Evolutionary conservation across 2,329 filamentous ascomycete species (phyloP), one percentile per base, ranked within the genome.

Genomic region (Diaporthe velutina): DNA sequence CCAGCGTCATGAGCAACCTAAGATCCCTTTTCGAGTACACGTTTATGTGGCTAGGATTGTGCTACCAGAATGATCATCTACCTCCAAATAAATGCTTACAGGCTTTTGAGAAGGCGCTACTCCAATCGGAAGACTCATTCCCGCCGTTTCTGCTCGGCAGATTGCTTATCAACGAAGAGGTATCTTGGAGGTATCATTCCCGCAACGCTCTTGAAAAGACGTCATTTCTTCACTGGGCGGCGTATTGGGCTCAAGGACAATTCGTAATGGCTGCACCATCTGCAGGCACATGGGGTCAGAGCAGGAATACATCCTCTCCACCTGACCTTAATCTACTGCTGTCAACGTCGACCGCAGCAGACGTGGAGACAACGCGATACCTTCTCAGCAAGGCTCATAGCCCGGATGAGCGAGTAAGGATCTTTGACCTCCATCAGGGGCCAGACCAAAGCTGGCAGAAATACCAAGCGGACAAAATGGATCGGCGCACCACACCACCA

Each of bases 191-290:
- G 8, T 70, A 70, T 22, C 22, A 67, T 25, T 67, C 33, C 3
- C 33, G 50, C 2, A 33, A 25, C 9, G 17, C 67, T 4, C 30
- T 67, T 15, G 15, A 48, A 2, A 22, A 30, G 3, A 35, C 67
- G 1, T 70, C 67, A 22, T 70, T 70, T 12, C 35, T 70, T 17
- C 67, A 70, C 25, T 70, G 33, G 38, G 67, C 38, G 15, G 67
- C 67, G 2, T 70, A 70, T 19, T 70, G 35, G 52, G 50, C 67
- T 13, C 67, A 57, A 57, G 52, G 50, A 6, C 25, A 35, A 0
- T 58, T 70, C 1, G 48, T 70, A 10, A 70, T 15, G 30, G 30
- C 42, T 25, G 5, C n/a, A 19, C 2, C 10, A 45, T 54, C 52
- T 2, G 4, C 25, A 10, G 15, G 38, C 9, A 19, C 25, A 30